Evolutionary conservation across 352 stramenopile genomes (phyloP).

Genomic region (Pythium phragmitis): DNA sequence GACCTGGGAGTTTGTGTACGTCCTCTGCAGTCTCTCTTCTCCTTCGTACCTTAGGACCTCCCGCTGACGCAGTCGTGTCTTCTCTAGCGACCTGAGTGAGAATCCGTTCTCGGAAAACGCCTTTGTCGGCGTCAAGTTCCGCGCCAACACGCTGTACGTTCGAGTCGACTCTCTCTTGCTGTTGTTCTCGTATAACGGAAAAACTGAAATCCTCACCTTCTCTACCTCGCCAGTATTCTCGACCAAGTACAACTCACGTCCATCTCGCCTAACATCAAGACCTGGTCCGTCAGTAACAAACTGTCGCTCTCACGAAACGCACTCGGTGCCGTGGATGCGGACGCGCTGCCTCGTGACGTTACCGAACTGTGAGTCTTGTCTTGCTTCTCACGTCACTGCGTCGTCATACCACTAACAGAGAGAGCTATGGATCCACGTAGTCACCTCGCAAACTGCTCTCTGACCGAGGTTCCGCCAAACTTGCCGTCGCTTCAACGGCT

Average conservation of each 20-base stretch:
- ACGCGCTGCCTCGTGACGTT: slow-evolving; percentile 20
- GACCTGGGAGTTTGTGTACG: slow-evolving; percentile 27
- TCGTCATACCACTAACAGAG: background rate
- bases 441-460: slow-evolving; percentile 16
- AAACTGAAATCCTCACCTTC: background rate
- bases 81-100: slow-evolving; percentile 25
- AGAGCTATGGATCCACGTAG: background rate
- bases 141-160: slow-evolving; percentile 23
- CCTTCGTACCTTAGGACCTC: background rate
- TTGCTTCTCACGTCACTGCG: background rate
- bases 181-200: background rate
- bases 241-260: slow-evolving; percentile 23
- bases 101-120: slow-evolving; percentile 19
- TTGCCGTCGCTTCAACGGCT: slow-evolving; percentile 13
- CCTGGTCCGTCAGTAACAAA: slow-evolving; percentile 25
- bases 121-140: slow-evolving; percentile 20
- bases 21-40: background rate
- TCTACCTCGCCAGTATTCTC: slow-evolving; percentile 16
- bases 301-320: slow-evolving; percentile 26
- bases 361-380: slow-evolving; percentile 22
- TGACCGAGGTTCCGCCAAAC: slow-evolving; percentile 23
- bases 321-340: slow-evolving; percentile 14
- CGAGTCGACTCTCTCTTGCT: background rate
- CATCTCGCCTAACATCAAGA: slow-evolving; percentile 20
- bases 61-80: background rate